These are phyloP conservation scores for Aureoboletus auriporus DNA, from an alignment of 768 basidiomycete genomes.

Conservation along the genomic window DNA sequence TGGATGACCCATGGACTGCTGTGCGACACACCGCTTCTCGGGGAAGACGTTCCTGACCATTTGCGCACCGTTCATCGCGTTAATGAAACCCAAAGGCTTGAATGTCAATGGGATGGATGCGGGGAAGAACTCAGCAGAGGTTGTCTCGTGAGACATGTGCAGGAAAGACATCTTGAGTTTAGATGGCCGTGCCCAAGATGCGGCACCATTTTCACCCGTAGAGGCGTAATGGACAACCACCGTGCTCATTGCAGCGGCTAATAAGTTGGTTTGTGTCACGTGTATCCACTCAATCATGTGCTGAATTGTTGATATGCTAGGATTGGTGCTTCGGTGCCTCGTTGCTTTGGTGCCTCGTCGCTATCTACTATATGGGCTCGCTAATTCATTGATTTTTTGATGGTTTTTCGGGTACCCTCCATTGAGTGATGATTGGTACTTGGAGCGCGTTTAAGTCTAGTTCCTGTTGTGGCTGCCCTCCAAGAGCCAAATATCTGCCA, in stretches of 20 bases:
- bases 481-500: conserved; percentile 1
- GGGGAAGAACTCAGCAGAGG: conserved; percentile 11
- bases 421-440: not conserved
- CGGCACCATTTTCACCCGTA: conserved; percentile 14
- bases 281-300: not conserved
- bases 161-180: conserved; percentile 21
- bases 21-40: conserved; percentile 9
- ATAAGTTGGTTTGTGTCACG: conserved; percentile 1
- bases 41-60: conserved; percentile 15
- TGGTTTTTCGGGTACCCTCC: not conserved
- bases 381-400: not conserved
- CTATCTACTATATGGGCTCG: not conserved
- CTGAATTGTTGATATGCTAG: not conserved
- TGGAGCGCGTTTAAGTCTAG: not conserved
- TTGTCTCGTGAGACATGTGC: conserved; percentile 19
- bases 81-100: not conserved
- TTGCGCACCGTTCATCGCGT: conserved; percentile 11
- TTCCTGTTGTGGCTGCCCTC: conserved; percentile 1
- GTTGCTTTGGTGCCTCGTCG: not conserved
- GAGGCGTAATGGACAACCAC: conserved; percentile 16
- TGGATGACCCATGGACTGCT: conserved; percentile 10
- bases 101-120: conserved; percentile 18
- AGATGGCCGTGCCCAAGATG: conserved; percentile 24
- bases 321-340: not conserved
- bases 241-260: conserved; percentile 5